Base-by-base conservation (phyloP, 495 filamentous ascomycete genomes). In the Penicillium angulare region DNA sequence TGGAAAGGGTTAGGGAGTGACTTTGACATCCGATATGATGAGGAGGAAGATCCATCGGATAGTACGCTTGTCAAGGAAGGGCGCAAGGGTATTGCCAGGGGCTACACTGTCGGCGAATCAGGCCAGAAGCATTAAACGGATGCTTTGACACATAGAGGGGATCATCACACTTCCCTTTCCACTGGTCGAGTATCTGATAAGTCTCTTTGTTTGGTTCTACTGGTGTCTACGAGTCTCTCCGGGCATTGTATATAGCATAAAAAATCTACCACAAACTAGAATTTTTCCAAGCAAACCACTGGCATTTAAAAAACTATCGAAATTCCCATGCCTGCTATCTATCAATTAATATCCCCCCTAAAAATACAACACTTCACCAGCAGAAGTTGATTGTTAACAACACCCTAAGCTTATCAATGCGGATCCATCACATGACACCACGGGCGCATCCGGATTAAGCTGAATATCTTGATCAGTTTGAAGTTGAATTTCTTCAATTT, bases 1-100 rank as follows among this genome's bases (percentile, higher is more conserved):
- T 99, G 93, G 93, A 87, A 84, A 64, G 93, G 93, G 0, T 67
- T 99, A 22, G 95, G 93, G 0, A 95, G 85, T 50, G 93, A 98
- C 66, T 93, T 90, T 51, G 77, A 79, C 34, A 77, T 85, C 23
- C 75, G 74, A 41, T 85, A 90, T 57, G 83, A 86, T 34, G 81
- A 86, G 8, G 77, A 86, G 8, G 77, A 81, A 10, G 75, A 82
- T 8, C 57, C 49, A 23, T 57, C 51, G 12, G 68, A 75, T 31
- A 79, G 80, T 17, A 81, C 81, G 7, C 44, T 68, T 29, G 77
- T 91, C 46, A 88, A 95, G 64, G 84, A 95, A 66, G 93, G 93
- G 21, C 85, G 90, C 64, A 86, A 85, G 56, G 95, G 95, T 9
- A 83, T 96, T 46, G 93, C 93, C 36, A 86, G 87, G 62, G 95